Evolutionary conservation across 2,329 filamentous ascomycete genomes (phyloP), one percentile per base, ranked within the genome.

Genomic region (Calonectria honghensis): DNA sequence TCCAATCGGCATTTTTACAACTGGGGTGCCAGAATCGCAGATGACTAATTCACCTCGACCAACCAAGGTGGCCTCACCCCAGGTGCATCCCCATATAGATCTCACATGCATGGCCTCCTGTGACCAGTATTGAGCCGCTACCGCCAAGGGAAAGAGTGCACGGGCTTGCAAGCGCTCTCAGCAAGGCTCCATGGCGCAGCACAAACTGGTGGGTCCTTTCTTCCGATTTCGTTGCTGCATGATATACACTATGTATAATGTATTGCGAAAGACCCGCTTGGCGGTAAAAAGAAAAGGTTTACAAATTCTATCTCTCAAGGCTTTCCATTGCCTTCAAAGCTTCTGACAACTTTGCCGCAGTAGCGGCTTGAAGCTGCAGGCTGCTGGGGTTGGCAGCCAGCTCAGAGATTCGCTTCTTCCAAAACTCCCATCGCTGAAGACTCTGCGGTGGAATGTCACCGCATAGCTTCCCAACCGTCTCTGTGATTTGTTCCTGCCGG

Each of bases 91-190:
- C 20, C 39, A 18, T 41, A 16, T 64, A 24, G 24, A 85, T 83
- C 6, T 68, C 51, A 54, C 77, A 83, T 4, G 73, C 31, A 51
- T 82, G 81, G 0, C 48, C 59, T 16, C 72, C 3, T 81, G 78
- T 0, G 57, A 68, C 10, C 67, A 18, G 68, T 89, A 89, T 68
- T 88, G 86, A 89, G 0, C 84, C 86, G 85, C 86, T 86, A 31
- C 76, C 70, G 14, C 83, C 82, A 2, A 82, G 73, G 0, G 83
- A 85, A 1, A 87, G 87, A 0, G 87, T 89, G 67, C 83, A 86
- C 5, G 87, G 86, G 68, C 87, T 89, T 4, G 87, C 86, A 61
- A 87, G 90, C 13, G 89, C 77, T 1, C 68, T 86, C 6, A 90
- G 74, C 0, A 61, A 75, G 0, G 87, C 86, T 4, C 87, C 86